Base-by-base conservation (phyloP, 2,329 filamentous ascomycete species). In the Hypoxylon sp. region DNA sequence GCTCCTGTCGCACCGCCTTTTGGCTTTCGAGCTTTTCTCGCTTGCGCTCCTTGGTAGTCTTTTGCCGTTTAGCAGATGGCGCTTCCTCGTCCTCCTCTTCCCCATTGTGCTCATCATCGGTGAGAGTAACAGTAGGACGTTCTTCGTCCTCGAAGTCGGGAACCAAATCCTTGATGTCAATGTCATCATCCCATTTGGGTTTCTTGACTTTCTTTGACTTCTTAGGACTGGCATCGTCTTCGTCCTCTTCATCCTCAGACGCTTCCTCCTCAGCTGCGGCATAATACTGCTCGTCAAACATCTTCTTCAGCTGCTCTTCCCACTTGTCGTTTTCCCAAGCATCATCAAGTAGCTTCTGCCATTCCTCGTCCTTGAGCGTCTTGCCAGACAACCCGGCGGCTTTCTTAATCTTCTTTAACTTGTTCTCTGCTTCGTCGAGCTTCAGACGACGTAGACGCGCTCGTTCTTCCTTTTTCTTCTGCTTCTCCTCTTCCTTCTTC, bases 151-250 rank as follows among this genome's bases (percentile, higher is more conserved):
- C 89, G 77, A 97, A 97, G 68, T 97, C 93, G 1, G 94, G 94
- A 30, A 97, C 84, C 56, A 98, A 86, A 79, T 97, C 95, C 68
- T 92, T 94, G 82, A 99, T 98, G 78, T 98, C 95, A 75, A 99
- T 98, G 78, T 99, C 96, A 76, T 98, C 94, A 75, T 98, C 93
- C 92, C 95, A 99, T 70, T 90, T 92, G 8, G 93, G 94, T 82
- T 97, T 97, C 85, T 93, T 94, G 8, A 87, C 82, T 71, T 85
- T 85, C 77, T 86, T 90, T 72, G 89, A 89, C 77, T 88, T 90
- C 78, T 88, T 90, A 58, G 81, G 72, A 17, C 82, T 81, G 44
- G 82, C 87, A 6, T 86, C 88, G n/a, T 35, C 3, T 10, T 35
- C 33, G 13, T 35, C 33, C 2, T 85, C 71, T 30, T 76, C 82